Base-by-base conservation (phyloP, 2,329 filamentous ascomycete species). In the Cadophora sp. region DNA sequence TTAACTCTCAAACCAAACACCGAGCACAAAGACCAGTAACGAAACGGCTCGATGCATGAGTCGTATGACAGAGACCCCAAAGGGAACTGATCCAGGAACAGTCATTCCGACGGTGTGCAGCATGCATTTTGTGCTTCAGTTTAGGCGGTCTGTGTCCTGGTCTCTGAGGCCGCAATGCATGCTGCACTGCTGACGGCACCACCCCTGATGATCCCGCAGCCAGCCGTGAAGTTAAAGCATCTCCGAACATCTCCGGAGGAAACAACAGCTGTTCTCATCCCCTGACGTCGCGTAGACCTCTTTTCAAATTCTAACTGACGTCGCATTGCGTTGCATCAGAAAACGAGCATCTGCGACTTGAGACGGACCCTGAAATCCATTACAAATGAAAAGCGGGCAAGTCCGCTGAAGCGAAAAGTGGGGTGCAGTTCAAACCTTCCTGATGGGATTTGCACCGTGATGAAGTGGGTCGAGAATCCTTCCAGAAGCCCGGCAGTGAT, bases 401-500 rank as follows among this genome's bases (percentile, higher is more conserved):
- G 33, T 66, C 68, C 62, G 59, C 65, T 41, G 39, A 64, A 65
- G 65, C 62, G 48, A 60, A 67, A 22, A 65, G 65, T 67, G 62
- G 68, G 53, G 62, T 62, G 65, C 61, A 50, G 36, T 33, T 36
- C 56, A 43, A 59, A 65, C 61, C 61, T 59, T 59, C 51, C 62
- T 58, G 50, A 60, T 60, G 66, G 62, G 66, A 66, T 63, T 63
- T 27, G 51, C 39, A 13, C 30, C 59, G 30, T 53, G 22, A 14
- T 16, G 16, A 24, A 61, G 64, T 65, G 64, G 64, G 58, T 41
- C 59, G 13, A 55, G 27, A 62, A 55, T 59, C 22, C 63, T 68
- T 68, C 66, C 59, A 68, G 66, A 68, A 70, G 66, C 4, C 51
- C n/a, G 66, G 62, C 47, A 67, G 20, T 62, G 27, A 33, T 27